phyloP scores from a whole-genome alignment of 345 rosid genomes.

The Rhodamnia argentea region DNA sequence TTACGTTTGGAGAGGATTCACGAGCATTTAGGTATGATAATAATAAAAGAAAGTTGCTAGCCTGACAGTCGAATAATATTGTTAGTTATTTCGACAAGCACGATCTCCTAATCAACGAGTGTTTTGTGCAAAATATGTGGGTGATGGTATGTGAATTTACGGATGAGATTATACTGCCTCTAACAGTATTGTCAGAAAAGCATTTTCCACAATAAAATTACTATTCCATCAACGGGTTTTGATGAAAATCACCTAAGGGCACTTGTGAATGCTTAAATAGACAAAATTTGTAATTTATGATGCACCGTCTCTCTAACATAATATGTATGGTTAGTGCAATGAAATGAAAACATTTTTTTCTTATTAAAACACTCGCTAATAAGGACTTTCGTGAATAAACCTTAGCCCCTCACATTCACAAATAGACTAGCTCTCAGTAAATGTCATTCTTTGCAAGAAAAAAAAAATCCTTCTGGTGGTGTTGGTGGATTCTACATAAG shows the following conservation, averaged over 20 bases:
- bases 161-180: too few species aligned
- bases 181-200: too few species aligned
- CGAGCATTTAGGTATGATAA: neutral
- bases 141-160: too few species aligned
- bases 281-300: neutral
- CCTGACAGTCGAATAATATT: too few species aligned
- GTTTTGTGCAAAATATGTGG: too few species aligned
- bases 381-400: neutral
- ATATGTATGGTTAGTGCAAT: neutral
- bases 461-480: neutral
- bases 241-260: neutral
- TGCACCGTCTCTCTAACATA: neutral
- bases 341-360: neutral
- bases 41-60: too few species aligned
- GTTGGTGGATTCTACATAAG: neutral
- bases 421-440: neutral
- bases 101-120: too few species aligned
- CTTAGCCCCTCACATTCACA: neutral
- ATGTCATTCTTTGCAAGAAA: neutral
- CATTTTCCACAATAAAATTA: too few species aligned
- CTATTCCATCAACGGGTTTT: neutral
- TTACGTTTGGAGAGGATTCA: neutral
- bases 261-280: too few species aligned
- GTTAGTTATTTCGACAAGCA: too few species aligned
- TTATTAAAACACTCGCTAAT: neutral